Evolutionary conservation across 352 stramenopile genomes (phyloP).

Genomic region (Phytophthora tentaculata): DNA sequence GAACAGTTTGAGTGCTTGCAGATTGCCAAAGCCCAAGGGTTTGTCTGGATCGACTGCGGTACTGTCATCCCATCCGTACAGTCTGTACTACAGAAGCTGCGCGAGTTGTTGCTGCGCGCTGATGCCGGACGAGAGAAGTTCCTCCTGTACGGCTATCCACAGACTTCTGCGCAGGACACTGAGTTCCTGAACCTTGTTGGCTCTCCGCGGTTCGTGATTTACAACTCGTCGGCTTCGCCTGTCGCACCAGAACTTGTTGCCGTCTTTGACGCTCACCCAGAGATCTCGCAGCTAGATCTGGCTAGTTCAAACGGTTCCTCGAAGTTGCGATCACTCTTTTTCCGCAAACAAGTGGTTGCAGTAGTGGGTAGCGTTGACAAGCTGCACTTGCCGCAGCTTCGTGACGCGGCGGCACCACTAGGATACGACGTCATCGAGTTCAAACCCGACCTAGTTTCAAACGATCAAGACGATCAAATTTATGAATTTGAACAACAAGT

Average conservation of each 20-base stretch:
- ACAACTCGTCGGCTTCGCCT: constrained; percentile 20
- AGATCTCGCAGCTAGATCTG: constrained; percentile 41
- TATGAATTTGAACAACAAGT: constrained; percentile 28
- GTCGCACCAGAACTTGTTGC: constrained; percentile 18
- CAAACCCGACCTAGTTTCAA: constrained; percentile 3
- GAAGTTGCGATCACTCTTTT: constrained; percentile 32
- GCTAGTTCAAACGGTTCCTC: constrained; percentile 9
- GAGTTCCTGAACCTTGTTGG: constrained; percentile 27
- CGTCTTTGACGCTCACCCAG: constrained; percentile 30
- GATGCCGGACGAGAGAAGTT: constrained; percentile 33
- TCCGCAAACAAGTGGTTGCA: constrained; percentile 42
- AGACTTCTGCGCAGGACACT: constrained; percentile 17
- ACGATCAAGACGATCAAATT: neutral
- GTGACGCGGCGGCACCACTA: constrained; percentile 15
- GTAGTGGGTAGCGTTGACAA: constrained; percentile 33
- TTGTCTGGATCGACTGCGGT: constrained; percentile 36
- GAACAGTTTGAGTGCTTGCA: constrained; percentile 22
- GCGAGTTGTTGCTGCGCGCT: constrained; percentile 29
- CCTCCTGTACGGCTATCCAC: constrained; percentile 44
- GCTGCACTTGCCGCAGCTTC: constrained; percentile 27
- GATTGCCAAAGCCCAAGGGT: constrained; percentile 30
- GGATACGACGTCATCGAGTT: constrained; percentile 41
- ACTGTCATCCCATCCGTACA: constrained; percentile 3
- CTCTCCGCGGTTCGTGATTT: constrained; percentile 31
- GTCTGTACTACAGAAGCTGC: too few species aligned